Conservation (phyloP, 2,329 filamentous ascomycete genomes). For the Microdochium paspali region DNA sequence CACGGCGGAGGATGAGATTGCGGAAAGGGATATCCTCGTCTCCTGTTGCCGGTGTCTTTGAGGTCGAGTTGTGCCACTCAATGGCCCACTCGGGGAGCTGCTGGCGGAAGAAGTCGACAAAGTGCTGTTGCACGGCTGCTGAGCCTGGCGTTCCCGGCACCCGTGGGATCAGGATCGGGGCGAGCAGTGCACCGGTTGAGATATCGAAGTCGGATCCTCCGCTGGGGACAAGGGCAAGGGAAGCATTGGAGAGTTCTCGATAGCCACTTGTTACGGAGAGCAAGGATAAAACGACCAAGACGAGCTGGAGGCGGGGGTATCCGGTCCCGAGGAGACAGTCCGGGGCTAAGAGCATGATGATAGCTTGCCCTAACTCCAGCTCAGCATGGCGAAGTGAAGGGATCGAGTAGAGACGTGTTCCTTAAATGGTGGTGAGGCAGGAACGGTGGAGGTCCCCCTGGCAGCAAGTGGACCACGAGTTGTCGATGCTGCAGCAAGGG, state of each 20-base stretch:
- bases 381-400: not conserved
- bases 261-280: slow-evolving; percentile 25
- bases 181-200: slow-evolving; percentile 61
- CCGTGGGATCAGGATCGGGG: slow-evolving; percentile 79
- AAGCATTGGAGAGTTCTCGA: slow-evolving; percentile 60
- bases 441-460: no score
- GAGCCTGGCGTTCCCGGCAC: slow-evolving; percentile 82
- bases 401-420: not conserved
- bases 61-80: slow-evolving; percentile 82
- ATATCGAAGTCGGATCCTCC: slow-evolving; percentile 72
- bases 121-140: slow-evolving; percentile 64
- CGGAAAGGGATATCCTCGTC: slow-evolving; percentile 67
- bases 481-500: no score
- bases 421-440: not conserved
- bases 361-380: not conserved
- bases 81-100: slow-evolving; percentile 72
- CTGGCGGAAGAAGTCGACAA: slow-evolving; percentile 69
- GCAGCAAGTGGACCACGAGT: no score
- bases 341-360: not conserved
- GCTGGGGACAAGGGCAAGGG: slow-evolving; percentile 62
- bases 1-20: slow-evolving; percentile 78
- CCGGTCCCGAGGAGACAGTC: not conserved
- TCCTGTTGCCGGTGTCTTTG: slow-evolving; percentile 68
- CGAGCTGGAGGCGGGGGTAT: no score
- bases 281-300: slow-evolving; percentile 1